Conservation (phyloP, 306 rosid genomes). For the Ceratonia siliqua region DNA sequence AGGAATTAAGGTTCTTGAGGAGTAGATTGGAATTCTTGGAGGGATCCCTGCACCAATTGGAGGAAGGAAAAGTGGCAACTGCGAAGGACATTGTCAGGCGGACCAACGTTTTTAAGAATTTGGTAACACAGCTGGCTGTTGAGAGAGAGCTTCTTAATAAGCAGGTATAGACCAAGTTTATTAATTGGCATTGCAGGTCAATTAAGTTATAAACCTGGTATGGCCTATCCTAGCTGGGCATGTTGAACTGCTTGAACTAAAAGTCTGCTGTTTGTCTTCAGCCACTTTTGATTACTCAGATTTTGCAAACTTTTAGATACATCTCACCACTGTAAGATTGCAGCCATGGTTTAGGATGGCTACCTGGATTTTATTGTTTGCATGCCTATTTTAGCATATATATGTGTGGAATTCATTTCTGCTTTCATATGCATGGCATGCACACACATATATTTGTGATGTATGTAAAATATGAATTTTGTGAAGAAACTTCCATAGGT, state of each 20-base stretch:
- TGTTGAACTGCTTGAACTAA: not conserved
- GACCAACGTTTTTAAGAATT: constrained; percentile 57
- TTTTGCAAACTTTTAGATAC: not conserved
- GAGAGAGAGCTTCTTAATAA: constrained; percentile 93
- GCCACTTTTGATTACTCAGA: not conserved
- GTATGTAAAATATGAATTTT: not conserved
- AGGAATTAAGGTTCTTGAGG: constrained; percentile 66
- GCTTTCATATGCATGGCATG: not conserved
- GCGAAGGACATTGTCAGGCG: constrained; percentile 65
- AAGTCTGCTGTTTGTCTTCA: not conserved
- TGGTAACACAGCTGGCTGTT: constrained; percentile 72
- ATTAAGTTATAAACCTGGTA: not conserved
- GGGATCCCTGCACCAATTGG: constrained; percentile 64
- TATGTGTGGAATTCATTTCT: not conserved
- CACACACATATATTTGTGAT: not conserved
- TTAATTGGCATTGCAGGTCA: constrained; percentile 25
- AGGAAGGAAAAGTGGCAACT: constrained; percentile 67
- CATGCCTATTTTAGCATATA: not conserved
- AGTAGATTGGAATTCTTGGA: constrained; percentile 66
- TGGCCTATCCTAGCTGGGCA: not conserved
- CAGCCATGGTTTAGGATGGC: not conserved
- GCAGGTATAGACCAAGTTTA: constrained; percentile 57
- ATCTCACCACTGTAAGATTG: not conserved
- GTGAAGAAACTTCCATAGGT: not conserved
- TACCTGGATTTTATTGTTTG: not conserved